Evolutionary conservation across 768 basidiomycete genomes (phyloP), one percentile per base, ranked within the genome.

Genomic region (Neoboletus subvelutipes): DNA sequence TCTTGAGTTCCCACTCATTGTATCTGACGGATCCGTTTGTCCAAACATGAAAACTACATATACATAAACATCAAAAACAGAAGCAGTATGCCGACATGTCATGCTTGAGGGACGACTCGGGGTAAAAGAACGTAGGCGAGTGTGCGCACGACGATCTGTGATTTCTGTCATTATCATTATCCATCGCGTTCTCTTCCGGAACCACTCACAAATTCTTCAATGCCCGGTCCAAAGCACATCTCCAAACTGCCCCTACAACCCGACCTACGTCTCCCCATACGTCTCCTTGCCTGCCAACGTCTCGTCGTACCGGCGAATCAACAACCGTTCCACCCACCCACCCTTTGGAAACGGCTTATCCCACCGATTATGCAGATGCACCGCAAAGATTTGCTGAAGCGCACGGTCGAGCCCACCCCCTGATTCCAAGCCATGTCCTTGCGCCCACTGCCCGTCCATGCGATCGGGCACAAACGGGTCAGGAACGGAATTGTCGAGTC

Each of bases 351-450:
- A 98, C 51, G 74, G 69, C 77, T 91, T 95, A 53, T 87, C 82
- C 95, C 95, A 98, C 69, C 93, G 92, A 73, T 98, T 97, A 71
- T 98, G 96, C 61, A 98, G 69, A 74, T 98, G 96, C 22, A 98
- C 84, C 0, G 86, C 81, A 75, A 95, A 98, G 1, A 96, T 80
- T 50, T 86, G 84, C 50, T 72, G 65, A n/a, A 95, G 75, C 57
- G 78, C 80, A 45, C 74, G 58, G 64, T 89, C 87, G 57, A 88
- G 74, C 13, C 80, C 81, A 7, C 85, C 90, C 4, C 82, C 87
- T 60, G 81, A 80, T 60, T 81, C 83, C 50, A 83, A 67, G 1
- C 87, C 86, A 6, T 60, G 34, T 1, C 61, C 62, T 54, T 79
- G 81, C 15, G 81, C 84, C 88, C 92, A 92, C 52, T 73, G 75